Conservation (phyloP, 1,284 basidiomycete genomes). For the Puccinia polysora region DNA sequence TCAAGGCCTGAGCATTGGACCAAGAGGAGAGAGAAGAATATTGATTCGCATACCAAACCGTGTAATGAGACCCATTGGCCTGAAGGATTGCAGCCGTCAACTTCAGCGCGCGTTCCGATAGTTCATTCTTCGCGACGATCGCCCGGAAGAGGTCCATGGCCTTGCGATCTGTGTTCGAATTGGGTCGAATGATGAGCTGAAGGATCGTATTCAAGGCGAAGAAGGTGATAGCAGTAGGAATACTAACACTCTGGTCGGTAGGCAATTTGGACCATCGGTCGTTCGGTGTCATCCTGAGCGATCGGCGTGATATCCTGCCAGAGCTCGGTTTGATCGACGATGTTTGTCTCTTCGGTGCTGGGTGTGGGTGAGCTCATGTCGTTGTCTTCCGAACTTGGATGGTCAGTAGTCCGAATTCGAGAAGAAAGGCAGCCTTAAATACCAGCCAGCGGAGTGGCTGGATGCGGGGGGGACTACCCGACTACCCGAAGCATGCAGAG, state of each 20-base stretch:
- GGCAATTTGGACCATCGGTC: slow-evolving; percentile 55
- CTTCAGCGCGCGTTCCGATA: slow-evolving; percentile 70
- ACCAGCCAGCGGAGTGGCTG: too few relatives aligned
- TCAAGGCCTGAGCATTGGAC: slow-evolving; percentile 47
- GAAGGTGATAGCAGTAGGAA: neutral
- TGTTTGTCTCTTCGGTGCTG: too few relatives aligned
- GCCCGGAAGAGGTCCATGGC: slow-evolving; percentile 86
- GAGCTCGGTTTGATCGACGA: slow-evolving; percentile 19
- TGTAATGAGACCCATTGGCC: slow-evolving; percentile 86
- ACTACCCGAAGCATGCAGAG: too few relatives aligned
- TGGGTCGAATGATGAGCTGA: neutral
- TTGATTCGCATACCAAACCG: slow-evolving; percentile 67
- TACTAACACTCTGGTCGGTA: slow-evolving; percentile 15
- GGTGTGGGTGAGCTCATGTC: too few relatives aligned
- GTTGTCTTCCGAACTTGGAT: too few relatives aligned
- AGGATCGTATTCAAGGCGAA: neutral
- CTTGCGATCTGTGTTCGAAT: slow-evolving; percentile 68
- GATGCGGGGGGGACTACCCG: too few relatives aligned
- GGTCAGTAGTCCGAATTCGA: too few relatives aligned
- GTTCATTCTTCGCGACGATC: slow-evolving; percentile 68
- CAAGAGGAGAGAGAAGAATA: neutral
- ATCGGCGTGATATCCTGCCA: slow-evolving; percentile 76
- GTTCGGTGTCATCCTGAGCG: slow-evolving; percentile 70
- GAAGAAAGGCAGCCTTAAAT: too few relatives aligned
- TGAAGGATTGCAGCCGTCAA: slow-evolving; percentile 79